Percentiles rank a stretch among this genome's conserved stretches.
Conservation (phyloP, 139 green algal species). For the Chlamydomonas urium region DNA sequence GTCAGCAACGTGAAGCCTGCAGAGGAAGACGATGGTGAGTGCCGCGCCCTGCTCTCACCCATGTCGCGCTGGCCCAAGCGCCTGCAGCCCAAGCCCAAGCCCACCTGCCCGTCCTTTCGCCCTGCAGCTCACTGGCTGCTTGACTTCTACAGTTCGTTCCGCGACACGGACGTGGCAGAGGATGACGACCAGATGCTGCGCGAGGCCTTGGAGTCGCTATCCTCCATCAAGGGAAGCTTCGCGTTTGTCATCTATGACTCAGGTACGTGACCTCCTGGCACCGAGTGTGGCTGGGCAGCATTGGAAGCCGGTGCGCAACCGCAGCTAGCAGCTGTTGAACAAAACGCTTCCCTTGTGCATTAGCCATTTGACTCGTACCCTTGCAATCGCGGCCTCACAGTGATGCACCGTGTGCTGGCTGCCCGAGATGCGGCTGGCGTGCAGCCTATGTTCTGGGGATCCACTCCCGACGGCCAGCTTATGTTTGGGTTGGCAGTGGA, state of each 20-base stretch:
- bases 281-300: no score
- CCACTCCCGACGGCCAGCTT: constrained; percentile 52
- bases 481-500: constrained; percentile 47
- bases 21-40: constrained; percentile 37
- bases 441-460: constrained; percentile 67
- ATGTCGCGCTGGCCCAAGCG: not conserved
- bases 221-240: constrained; percentile 54
- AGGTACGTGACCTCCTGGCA: not conserved
- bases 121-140: not conserved
- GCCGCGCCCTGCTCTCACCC: not conserved
- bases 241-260: constrained; percentile 69
- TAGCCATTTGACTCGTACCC: no score
- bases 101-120: no score
- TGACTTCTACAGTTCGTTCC: not conserved
- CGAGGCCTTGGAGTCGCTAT: constrained; percentile 27
- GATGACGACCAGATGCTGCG: constrained; percentile 1
- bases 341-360: no score
- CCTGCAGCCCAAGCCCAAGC: no score
- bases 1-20: constrained; percentile 38
- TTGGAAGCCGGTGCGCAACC: no score
- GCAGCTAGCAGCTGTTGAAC: no score
- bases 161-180: not conserved
- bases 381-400: no score
- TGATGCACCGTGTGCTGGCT: constrained; percentile 62
- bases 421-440: constrained; percentile 23